phyloP scores from a whole-genome alignment of 2,329 filamentous ascomycete species.

The Fonsecaea pugnacius region DNA sequence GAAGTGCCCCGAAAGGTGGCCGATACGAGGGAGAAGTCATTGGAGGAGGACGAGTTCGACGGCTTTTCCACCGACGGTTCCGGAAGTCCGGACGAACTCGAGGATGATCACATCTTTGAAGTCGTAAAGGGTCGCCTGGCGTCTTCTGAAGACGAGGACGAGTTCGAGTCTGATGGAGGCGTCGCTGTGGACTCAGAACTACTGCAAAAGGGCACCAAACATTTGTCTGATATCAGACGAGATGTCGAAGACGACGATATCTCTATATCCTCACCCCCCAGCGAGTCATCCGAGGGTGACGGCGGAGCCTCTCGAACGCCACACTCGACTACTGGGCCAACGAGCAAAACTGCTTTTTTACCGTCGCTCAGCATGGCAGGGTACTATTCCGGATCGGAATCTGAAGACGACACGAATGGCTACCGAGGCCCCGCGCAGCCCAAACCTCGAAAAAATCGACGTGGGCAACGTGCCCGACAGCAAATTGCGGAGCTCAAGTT shows the following conservation, averaged over 20 bases:
- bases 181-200: neutral
- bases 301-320: neutral
- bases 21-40: conserved; percentile 28
- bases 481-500: conserved; percentile 67
- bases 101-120: conserved; percentile 21
- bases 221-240: neutral
- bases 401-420: conserved; percentile 53
- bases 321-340: neutral
- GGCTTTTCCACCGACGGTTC: conserved; percentile 34
- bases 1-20: conserved; percentile 13
- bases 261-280: conserved; percentile 25
- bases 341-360: conserved; percentile 58
- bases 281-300: conserved; percentile 4
- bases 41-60: conserved; percentile 36
- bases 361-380: conserved; percentile 65
- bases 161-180: conserved; percentile 18
- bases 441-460: conserved; percentile 58
- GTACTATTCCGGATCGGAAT: conserved; percentile 67
- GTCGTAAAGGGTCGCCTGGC: conserved; percentile 21
- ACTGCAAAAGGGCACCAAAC: neutral
- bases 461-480: conserved; percentile 66
- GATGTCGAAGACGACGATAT: conserved; percentile 3
- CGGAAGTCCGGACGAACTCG: conserved; percentile 14
- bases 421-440: conserved; percentile 38
- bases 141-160: conserved; percentile 25